phyloP scores from a whole-genome alignment of 176 grass and related monocot genomes.

The Oryza longistaminata region DNA sequence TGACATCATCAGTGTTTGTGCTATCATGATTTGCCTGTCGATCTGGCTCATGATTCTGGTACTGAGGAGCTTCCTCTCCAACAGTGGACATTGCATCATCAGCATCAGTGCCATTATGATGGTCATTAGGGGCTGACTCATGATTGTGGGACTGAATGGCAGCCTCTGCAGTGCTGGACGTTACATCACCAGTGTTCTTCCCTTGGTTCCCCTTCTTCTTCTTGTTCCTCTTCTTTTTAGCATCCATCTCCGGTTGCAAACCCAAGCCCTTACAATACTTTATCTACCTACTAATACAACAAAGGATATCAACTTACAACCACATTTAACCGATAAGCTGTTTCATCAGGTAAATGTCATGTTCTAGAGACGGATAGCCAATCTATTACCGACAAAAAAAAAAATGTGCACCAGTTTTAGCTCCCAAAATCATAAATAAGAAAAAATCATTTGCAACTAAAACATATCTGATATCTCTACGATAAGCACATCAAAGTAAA shows the following conservation, averaged over 20 bases:
- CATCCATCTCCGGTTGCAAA: constrained; percentile 59
- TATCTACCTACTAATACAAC: neutral
- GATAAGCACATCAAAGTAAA: neutral
- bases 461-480: neutral
- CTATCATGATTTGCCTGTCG: constrained; percentile 18
- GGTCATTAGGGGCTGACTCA: constrained; percentile 27
- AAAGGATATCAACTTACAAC: constrained; percentile 13
- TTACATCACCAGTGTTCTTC: constrained; percentile 57
- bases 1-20: constrained; percentile 11
- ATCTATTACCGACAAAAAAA: neutral
- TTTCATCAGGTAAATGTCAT: neutral
- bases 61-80: constrained; percentile 30
- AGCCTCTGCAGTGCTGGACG: constrained; percentile 48
- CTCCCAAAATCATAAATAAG: neutral
- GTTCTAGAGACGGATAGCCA: neutral
- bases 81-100: constrained; percentile 42
- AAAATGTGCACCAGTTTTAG: neutral
- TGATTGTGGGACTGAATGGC: constrained; percentile 22
- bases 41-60: constrained; percentile 36
- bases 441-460: neutral
- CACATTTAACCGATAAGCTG: neutral
- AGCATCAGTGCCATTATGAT: constrained; percentile 32
- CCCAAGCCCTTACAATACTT: neutral
- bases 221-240: constrained; percentile 90
- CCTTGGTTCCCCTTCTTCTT: constrained; percentile 90